Evolutionary conservation across 345 rosid genomes (phyloP).

Genomic region (Leavenworthia alabamica): DNA sequence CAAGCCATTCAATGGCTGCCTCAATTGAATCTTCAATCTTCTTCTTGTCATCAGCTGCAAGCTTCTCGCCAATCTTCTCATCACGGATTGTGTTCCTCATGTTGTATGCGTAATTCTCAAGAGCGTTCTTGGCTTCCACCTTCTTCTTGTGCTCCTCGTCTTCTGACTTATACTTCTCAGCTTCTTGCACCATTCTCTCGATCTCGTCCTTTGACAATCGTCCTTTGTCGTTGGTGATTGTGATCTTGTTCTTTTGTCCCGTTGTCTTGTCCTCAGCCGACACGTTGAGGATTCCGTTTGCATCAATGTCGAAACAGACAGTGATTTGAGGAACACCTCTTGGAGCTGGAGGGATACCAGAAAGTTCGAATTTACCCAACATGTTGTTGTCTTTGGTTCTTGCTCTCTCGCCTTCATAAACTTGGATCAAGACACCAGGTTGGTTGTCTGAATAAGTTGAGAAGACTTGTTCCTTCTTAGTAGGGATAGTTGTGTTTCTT

Average conservation of each 20-base stretch:
- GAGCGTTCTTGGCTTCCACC: constrained; percentile 53
- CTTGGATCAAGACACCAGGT: constrained; percentile 67
- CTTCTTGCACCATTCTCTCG: constrained; percentile 74
- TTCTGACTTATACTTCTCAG: constrained; percentile 70
- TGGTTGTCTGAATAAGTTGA: constrained; percentile 70
- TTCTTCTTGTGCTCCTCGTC: constrained; percentile 74
- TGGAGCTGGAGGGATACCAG: constrained; percentile 78
- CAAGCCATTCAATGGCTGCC: constrained; percentile 63
- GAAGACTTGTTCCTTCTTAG: constrained; percentile 73
- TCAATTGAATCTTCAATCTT: constrained; percentile 75
- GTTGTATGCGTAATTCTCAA: constrained; percentile 60
- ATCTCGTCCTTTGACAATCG: constrained; percentile 67
- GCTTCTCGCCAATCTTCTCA: constrained; percentile 62
- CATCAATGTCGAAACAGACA: constrained; percentile 71
- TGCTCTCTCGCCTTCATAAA: constrained; percentile 67
- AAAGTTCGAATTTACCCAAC: constrained; percentile 65
- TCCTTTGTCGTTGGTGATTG: constrained; percentile 73
- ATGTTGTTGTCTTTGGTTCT: constrained; percentile 72
- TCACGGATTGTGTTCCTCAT: constrained; percentile 68
- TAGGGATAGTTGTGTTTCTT: constrained; percentile 70
- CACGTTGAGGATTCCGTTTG: constrained; percentile 69
- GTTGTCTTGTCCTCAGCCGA: constrained; percentile 75
- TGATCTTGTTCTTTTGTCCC: constrained; percentile 67
- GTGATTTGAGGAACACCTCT: constrained; percentile 77
- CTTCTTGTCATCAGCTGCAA: constrained; percentile 50